A percentile compares a stretch with the other conserved stretches of the same genome.
Conservation (phyloP, 1,284 basidiomycete species). For the Ceratorhiza oryzae-sativae region DNA sequence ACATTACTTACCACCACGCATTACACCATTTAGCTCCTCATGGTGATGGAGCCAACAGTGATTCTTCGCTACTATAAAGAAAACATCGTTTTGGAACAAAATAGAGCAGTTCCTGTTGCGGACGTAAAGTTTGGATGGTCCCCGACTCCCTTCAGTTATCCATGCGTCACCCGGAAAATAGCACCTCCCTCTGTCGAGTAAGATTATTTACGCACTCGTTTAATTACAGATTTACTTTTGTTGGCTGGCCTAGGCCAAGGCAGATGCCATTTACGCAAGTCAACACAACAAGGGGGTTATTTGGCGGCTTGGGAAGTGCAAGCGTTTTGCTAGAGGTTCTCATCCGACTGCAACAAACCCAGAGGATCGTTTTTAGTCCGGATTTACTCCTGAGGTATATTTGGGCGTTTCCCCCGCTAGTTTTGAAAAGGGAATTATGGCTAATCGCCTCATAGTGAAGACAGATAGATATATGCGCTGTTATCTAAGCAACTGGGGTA, state of each 20-base stretch:
- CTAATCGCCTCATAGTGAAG: neutral
- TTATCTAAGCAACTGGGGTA: no score
- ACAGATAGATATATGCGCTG: neutral
- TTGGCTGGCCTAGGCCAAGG: slow-evolving; percentile 41
- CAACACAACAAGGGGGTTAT: slow-evolving; percentile 43
- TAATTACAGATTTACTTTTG: no score
- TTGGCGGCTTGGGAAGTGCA: slow-evolving; percentile 45
- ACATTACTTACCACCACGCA: neutral
- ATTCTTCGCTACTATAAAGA: slow-evolving; percentile 43
- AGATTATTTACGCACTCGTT: neutral
- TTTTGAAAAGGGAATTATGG: slow-evolving; percentile 13
- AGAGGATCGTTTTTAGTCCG: slow-evolving; percentile 24
- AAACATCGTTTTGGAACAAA: slow-evolving; percentile 16
- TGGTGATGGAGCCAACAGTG: slow-evolving; percentile 27
- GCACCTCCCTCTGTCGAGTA: slow-evolving; percentile 42
- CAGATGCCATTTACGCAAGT: slow-evolving; percentile 42
- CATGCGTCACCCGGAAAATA: slow-evolving; percentile 40
- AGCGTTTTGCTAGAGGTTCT: no score
- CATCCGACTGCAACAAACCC: neutral
- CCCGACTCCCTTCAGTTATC: slow-evolving; percentile 41
- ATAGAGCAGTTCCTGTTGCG: slow-evolving; percentile 13
- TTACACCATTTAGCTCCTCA: no score
- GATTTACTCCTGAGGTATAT: slow-evolving; percentile 41
- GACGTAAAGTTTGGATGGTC: slow-evolving; percentile 38
- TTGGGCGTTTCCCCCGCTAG: slow-evolving; percentile 39